Evolutionary conservation across 495 filamentous ascomycete species (phyloP).

Genomic region (Terfezia claveryi): DNA sequence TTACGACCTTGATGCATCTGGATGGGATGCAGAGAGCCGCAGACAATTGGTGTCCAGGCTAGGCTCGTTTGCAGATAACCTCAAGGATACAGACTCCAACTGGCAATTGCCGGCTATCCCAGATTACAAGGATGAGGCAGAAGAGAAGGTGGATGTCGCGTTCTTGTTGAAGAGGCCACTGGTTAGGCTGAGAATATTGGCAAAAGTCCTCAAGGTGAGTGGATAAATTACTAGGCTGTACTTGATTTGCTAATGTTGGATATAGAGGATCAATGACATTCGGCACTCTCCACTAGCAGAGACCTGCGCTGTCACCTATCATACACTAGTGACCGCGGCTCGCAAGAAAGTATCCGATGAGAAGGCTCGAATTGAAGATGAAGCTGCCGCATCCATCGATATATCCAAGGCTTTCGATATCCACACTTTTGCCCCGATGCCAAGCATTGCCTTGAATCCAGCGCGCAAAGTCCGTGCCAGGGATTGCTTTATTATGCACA

Average conservation of each 20-base stretch:
- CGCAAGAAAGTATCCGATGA: constrained; percentile 67
- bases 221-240: neutral
- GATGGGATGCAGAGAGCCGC: constrained; percentile 8
- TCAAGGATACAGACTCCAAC: constrained; percentile 16
- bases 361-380: constrained; percentile 67
- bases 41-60: constrained; percentile 12
- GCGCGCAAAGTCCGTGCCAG: constrained; percentile 60
- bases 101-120: constrained; percentile 23
- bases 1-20: constrained; percentile 1
- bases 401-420: constrained; percentile 55
- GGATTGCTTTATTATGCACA: constrained; percentile 67
- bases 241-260: neutral
- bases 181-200: constrained; percentile 68
- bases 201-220: constrained; percentile 55
- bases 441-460: constrained; percentile 47
- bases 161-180: constrained; percentile 77
- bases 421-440: constrained; percentile 44
- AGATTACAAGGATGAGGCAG: constrained; percentile 28
- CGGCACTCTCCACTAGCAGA: constrained; percentile 36
- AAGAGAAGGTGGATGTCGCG: constrained; percentile 84
- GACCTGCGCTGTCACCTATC: constrained; percentile 34
- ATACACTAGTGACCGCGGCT: constrained; percentile 52
- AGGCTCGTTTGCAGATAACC: neutral
- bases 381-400: constrained; percentile 68
- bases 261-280: constrained; percentile 28